Evolutionary conservation across 306 rosid genomes (phyloP).

Genomic region (Castanea crenata): DNA sequence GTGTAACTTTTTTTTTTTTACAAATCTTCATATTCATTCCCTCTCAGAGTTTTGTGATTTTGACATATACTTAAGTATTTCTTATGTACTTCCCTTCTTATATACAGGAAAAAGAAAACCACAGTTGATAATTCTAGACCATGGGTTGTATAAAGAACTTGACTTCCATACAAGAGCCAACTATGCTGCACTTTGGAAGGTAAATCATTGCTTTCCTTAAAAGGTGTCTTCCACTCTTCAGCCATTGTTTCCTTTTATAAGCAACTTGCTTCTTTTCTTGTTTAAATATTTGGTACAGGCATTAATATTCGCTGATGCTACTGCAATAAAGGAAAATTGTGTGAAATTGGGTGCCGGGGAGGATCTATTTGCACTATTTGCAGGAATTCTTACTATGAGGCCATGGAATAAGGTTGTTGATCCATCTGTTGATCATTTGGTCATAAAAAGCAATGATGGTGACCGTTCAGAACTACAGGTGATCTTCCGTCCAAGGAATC

Average conservation of each 20-base stretch:
- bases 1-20: not conserved
- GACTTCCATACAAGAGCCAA: conserved; percentile 68
- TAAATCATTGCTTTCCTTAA: conserved; percentile 13
- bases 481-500: conserved; percentile 24
- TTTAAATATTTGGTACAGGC: conserved; percentile 40
- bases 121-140: conserved; percentile 88
- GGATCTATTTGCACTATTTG: conserved; percentile 86
- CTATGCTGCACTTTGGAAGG: conserved; percentile 98
- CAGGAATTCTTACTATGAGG: conserved; percentile 93
- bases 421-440: conserved; percentile 81
- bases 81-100: conserved; percentile 11
- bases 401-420: conserved; percentile 94
- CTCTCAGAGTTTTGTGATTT: not conserved
- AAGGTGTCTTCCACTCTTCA: not conserved
- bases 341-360: conserved; percentile 96
- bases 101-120: conserved; percentile 83
- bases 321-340: conserved; percentile 82
- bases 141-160: conserved; percentile 92
- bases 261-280: conserved; percentile 12
- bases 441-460: conserved; percentile 63
- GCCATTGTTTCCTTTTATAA: not conserved
- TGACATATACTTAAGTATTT: not conserved
- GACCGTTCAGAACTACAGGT: conserved; percentile 92
- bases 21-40: not conserved
- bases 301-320: conserved; percentile 75